These are phyloP conservation scores for Diplosphaera chodatii DNA, from an alignment of 139 green algal species.

Conservation along the genomic window DNA sequence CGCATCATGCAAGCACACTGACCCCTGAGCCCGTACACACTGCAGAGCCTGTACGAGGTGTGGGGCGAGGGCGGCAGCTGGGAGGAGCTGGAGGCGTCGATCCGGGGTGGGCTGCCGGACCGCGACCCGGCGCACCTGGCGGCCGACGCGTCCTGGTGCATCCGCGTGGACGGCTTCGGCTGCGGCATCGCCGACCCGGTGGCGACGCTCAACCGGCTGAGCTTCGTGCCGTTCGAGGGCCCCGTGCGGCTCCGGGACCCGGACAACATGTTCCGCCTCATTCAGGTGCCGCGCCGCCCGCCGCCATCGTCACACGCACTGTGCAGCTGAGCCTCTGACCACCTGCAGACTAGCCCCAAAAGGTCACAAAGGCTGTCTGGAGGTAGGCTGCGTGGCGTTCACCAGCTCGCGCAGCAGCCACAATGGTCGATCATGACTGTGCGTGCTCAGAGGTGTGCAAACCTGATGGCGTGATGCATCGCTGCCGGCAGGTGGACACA, in stretches of 20 bases:
- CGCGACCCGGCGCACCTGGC: slow-evolving; percentile 31
- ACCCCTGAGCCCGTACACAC: too few relatives aligned
- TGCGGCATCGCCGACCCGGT: slow-evolving; percentile 3
- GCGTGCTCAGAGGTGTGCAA: too few relatives aligned
- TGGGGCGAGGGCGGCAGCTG: slow-evolving; percentile 71
- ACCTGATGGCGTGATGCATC: too few relatives aligned
- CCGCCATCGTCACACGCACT: too few relatives aligned
- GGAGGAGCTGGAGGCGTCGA: slow-evolving; percentile 32
- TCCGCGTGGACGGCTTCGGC: slow-evolving; percentile 53
- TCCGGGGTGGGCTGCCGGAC: slow-evolving; percentile 13
- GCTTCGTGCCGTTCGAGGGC: slow-evolving; percentile 25
- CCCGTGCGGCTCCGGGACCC: slow-evolving; percentile 45
- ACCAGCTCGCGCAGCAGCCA: too few relatives aligned
- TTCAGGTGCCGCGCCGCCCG: too few relatives aligned
- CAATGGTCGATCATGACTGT: too few relatives aligned
- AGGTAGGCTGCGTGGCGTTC: too few relatives aligned
- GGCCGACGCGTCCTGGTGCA: slow-evolving; percentile 36
- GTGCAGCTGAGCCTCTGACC: too few relatives aligned
- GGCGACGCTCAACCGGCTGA: not conserved
- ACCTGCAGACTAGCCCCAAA: too few relatives aligned
- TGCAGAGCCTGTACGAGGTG: slow-evolving; percentile 66
- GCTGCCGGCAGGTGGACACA: not conserved
- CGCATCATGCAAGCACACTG: not conserved
- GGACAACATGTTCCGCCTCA: slow-evolving; percentile 50
- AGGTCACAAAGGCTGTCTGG: too few relatives aligned